Conservation (phyloP, 2,329 filamentous ascomycete species). For the Aphanocladium album region DNA sequence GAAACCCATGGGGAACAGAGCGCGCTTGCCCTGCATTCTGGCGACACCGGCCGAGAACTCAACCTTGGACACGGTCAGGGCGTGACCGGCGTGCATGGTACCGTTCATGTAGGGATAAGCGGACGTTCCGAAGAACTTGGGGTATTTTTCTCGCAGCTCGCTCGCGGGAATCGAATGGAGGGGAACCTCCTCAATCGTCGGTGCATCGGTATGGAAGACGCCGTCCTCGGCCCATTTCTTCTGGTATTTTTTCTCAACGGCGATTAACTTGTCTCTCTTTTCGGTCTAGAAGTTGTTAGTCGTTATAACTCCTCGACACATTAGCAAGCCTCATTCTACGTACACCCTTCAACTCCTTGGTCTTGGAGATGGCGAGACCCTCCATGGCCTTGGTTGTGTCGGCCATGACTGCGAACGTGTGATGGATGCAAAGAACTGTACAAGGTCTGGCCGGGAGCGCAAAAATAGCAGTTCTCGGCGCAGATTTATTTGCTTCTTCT, state of each 20-base stretch:
- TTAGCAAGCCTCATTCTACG: conserved; percentile 20
- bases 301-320: background rate
- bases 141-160: conserved; percentile 72
- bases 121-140: conserved; percentile 77
- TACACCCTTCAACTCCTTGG: conserved; percentile 56
- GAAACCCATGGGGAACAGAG: conserved; percentile 87
- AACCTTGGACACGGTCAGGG: conserved; percentile 86
- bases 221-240: conserved; percentile 47
- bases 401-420: conserved; percentile 36
- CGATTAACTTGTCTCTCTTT: conserved; percentile 77
- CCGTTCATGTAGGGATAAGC: conserved; percentile 72
- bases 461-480: background rate
- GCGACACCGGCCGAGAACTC: conserved; percentile 87
- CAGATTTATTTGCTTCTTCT: background rate
- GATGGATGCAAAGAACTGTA: background rate
- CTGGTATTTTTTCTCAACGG: conserved; percentile 89
- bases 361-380: conserved; percentile 50
- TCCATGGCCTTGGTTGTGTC: conserved; percentile 44
- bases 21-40: conserved; percentile 83
- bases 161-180: conserved; percentile 66
- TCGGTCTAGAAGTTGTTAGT: conserved; percentile 56
- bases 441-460: background rate
- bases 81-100: conserved; percentile 83
- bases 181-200: conserved; percentile 70
- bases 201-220: conserved; percentile 83